Percentiles rank a stretch among this genome's conserved stretches.
phyloP scores from a whole-genome alignment of 78 protist genomes.

The Pelomyxa schiedti region DNA sequence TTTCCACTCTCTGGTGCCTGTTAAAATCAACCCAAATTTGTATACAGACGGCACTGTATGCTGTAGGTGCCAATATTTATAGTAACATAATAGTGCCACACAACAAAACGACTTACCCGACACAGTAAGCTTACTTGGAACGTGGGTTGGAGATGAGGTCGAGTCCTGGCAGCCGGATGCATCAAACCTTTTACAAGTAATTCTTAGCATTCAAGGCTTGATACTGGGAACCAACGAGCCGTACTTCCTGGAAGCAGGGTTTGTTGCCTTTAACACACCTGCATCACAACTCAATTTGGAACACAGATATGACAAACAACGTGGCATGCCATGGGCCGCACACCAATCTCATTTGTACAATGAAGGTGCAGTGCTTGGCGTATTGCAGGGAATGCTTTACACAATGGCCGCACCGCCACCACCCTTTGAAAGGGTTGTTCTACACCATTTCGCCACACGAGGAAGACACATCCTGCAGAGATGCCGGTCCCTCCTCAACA shows the following conservation, averaged over 20 bases:
- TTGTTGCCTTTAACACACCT: too few relatives aligned
- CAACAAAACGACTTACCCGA: background rate
- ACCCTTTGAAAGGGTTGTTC: too few relatives aligned
- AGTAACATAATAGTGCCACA: background rate
- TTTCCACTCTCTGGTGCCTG: conserved; percentile 20
- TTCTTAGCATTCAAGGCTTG: conserved; percentile 42
- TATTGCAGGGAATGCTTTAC: too few relatives aligned
- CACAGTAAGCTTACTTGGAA: conserved; percentile 31
- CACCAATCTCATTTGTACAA: conserved; percentile 30
- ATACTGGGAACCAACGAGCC: conserved; percentile 44
- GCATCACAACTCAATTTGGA: too few relatives aligned
- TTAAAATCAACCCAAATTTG: conserved; percentile 42
- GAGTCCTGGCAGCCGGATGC: conserved; percentile 38
- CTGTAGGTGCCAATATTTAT: conserved; percentile 4
- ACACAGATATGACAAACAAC: conserved; percentile 41
- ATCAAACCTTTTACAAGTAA: conserved; percentile 33
- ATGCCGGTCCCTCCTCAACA: too few relatives aligned
- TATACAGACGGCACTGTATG: conserved; percentile 39
- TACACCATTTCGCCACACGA: too few relatives aligned
- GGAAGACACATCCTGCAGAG: too few relatives aligned
- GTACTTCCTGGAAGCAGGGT: conserved; percentile 53
- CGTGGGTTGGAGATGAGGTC: conserved; percentile 43
- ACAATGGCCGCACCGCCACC: too few relatives aligned
- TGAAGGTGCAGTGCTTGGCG: too few relatives aligned
- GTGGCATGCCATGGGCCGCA: conserved; percentile 28